Evolutionary conservation across 2,329 filamentous ascomycete species (phyloP).

Genomic region (Trematosphaeria pertusa): DNA sequence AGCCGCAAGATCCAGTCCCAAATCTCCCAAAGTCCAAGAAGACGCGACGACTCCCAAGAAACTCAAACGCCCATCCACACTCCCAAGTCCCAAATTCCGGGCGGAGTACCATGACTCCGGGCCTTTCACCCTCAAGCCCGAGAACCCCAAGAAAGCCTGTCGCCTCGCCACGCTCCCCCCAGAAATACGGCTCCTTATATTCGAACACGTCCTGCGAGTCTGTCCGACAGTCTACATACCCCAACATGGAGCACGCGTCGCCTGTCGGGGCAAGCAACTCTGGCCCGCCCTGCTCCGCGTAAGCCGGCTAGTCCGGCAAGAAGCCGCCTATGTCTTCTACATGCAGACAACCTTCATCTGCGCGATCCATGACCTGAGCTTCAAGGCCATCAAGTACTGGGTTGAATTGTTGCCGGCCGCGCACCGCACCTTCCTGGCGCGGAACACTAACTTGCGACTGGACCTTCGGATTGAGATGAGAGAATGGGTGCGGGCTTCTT

Average conservation of each 20-base stretch:
- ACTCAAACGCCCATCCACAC: too few relatives aligned
- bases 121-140: slow-evolving; percentile 8
- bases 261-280: slow-evolving; percentile 11
- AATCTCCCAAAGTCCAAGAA: background rate
- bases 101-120: too few relatives aligned
- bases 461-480: too few relatives aligned
- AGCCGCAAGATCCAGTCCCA: slow-evolving; percentile 1
- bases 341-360: slow-evolving; percentile 23
- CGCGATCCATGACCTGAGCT: slow-evolving; percentile 25
- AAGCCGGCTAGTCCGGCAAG: slow-evolving; percentile 34
- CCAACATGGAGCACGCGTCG: too few relatives aligned
- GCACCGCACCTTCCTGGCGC: slow-evolving; percentile 23
- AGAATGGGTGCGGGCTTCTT: too few relatives aligned
- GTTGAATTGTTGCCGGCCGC: slow-evolving; percentile 16
- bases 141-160: slow-evolving; percentile 19
- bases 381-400: slow-evolving; percentile 21
- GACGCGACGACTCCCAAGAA: too few relatives aligned
- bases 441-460: too few relatives aligned
- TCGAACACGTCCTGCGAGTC: slow-evolving; percentile 16
- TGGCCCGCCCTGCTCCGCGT: slow-evolving; percentile 25
- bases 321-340: slow-evolving; percentile 38
- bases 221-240: background rate
- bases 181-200: slow-evolving; percentile 29
- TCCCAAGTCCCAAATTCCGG: too few relatives aligned
- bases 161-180: slow-evolving; percentile 27